A percentile compares a stretch with the other conserved stretches of the same genome.
Conservation (phyloP, 441 rosid species). For the Raphanus hybrid region DNA sequence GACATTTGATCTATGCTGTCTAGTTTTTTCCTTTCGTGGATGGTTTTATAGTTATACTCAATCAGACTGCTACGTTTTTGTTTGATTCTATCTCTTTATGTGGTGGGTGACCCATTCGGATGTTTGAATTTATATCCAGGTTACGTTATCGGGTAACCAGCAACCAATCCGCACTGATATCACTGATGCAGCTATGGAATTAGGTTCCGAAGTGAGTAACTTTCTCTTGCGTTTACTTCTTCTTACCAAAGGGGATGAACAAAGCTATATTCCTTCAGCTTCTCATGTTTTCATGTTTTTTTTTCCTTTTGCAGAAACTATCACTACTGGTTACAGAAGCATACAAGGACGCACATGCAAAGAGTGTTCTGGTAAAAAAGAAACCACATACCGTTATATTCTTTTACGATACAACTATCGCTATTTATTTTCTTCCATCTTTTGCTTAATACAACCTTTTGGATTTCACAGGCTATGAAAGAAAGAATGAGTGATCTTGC, state of each 20-base stretch:
- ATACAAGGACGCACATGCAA: constrained; percentile 90
- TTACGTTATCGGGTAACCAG: constrained; percentile 86
- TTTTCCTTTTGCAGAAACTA: constrained; percentile 60
- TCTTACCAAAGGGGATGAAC: not conserved
- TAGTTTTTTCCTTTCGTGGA: not conserved
- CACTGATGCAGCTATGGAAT: constrained; percentile 95
- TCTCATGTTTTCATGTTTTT: not conserved
- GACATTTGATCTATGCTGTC: not conserved
- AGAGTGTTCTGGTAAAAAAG: constrained; percentile 72
- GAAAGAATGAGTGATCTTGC: constrained; percentile 91
- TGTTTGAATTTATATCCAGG: constrained; percentile 47
- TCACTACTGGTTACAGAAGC: constrained; percentile 77
- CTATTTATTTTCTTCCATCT: not conserved
- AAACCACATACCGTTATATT: not conserved
- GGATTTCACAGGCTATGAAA: constrained; percentile 74
- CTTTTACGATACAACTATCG: not conserved
- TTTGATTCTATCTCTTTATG: not conserved
- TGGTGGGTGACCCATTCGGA: not conserved
- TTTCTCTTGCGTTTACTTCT: constrained; percentile 6
- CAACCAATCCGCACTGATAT: constrained; percentile 90
- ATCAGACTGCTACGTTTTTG: not conserved
- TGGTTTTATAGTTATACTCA: not conserved
- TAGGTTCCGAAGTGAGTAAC: constrained; percentile 49
- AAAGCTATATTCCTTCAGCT: not conserved
- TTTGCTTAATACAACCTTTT: not conserved